Percentiles rank a stretch among this genome's conserved stretches.
phyloP scores from a whole-genome alignment of 179 eudicot genomes.

The Spinacia oleracea region DNA sequence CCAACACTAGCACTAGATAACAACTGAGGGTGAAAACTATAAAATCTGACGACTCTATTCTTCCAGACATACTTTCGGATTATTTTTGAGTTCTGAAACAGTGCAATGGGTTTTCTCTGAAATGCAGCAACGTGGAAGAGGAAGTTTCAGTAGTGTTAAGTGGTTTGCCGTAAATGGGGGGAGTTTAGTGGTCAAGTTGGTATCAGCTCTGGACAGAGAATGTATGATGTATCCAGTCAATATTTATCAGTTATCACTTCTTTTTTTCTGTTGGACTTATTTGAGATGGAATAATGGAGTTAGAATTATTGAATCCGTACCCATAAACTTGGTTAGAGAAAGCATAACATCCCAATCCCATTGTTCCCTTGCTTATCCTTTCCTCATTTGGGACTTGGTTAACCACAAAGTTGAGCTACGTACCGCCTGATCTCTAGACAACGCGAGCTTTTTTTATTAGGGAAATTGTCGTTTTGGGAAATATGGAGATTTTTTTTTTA shows the following conservation, averaged over 20 bases:
- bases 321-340: slow-evolving; percentile 2
- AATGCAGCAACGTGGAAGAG: slow-evolving; percentile 5
- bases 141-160: neutral
- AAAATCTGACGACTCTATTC: neutral
- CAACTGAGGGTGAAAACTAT: neutral
- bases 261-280: slow-evolving; percentile 20
- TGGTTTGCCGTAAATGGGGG: slow-evolving; percentile 13
- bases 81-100: neutral
- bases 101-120: neutral
- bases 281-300: slow-evolving; percentile 9
- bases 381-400: neutral
- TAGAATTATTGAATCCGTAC: slow-evolving; percentile 22
- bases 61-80: neutral
- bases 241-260: neutral
- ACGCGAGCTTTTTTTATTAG: neutral
- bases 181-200: slow-evolving; percentile 1
- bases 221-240: neutral
- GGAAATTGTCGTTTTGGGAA: neutral
- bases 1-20: neutral
- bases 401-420: neutral
- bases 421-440: neutral
- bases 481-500: too few species aligned
- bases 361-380: neutral
- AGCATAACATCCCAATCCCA: slow-evolving; percentile 8
- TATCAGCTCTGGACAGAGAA: neutral